A percentile compares a stretch with the other conserved stretches of the same genome.
These are phyloP conservation scores for Nyssa sinensis DNA, from an alignment of 148 eudicot species.

Conservation along the genomic window DNA sequence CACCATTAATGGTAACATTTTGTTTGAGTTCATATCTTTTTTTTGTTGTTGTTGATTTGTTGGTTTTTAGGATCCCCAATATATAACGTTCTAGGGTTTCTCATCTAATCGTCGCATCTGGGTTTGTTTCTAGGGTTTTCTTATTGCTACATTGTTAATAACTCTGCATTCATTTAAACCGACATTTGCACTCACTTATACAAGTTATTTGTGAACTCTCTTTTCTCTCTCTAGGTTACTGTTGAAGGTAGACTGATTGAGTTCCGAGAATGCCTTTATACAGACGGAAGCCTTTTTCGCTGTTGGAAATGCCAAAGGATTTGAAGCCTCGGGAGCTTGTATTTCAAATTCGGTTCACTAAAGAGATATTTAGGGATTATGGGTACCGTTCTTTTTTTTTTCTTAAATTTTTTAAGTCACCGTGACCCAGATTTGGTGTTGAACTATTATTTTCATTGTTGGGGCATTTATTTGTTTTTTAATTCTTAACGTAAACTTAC, in stretches of 20 bases:
- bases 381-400: constrained; percentile 46
- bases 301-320: constrained; percentile 67
- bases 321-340: constrained; percentile 66
- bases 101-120: constrained; percentile 1
- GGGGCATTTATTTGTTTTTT: constrained; percentile 12
- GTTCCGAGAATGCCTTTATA: constrained; percentile 66
- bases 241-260: constrained; percentile 13
- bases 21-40: background rate
- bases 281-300: constrained; percentile 70
- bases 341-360: constrained; percentile 78
- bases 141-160: background rate
- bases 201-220: background rate
- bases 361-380: constrained; percentile 85
- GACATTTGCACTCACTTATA: background rate
- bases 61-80: background rate
- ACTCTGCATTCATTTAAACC: background rate
- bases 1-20: background rate
- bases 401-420: background rate
- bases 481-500: constrained; percentile 25
- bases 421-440: background rate
- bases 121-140: background rate
- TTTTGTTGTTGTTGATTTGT: background rate
- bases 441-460: constrained; percentile 6
- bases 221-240: background rate
- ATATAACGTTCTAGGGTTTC: constrained; percentile 10